These are phyloP conservation scores for Geotrichum restrictum DNA, from an alignment of 1,139 yeast genomes.

Conservation along the genomic window DNA sequence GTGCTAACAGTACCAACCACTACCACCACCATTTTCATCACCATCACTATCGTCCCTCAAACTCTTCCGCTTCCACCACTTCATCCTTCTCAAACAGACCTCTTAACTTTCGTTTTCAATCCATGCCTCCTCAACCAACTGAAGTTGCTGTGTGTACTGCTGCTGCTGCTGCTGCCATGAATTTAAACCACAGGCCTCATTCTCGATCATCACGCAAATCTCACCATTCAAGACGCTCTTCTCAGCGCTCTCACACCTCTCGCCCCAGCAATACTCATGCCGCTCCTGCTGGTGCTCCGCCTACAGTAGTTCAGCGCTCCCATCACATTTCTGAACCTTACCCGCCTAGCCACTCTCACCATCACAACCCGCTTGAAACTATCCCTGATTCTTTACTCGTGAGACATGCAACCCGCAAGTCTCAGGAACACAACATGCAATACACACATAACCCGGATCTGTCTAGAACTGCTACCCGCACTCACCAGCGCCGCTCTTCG, in stretches of 20 bases:
- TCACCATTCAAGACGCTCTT: neutral
- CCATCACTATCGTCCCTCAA: slow-evolving; percentile 7
- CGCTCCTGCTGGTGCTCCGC: no score
- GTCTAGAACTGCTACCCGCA: neutral
- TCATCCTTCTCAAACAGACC: slow-evolving; percentile 17
- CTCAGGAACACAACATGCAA: neutral
- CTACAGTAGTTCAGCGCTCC: no score
- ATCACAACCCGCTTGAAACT: neutral
- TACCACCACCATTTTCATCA: slow-evolving; percentile 11
- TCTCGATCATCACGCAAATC: neutral
- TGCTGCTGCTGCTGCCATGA: slow-evolving; percentile 4
- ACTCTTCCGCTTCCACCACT: slow-evolving; percentile 4
- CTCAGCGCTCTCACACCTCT: neutral
- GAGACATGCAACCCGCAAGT: neutral
- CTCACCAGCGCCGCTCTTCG: neutral
- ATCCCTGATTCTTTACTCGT: neutral
- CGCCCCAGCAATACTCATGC: no score
- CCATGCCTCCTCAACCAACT: slow-evolving; percentile 1
- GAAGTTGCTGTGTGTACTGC: slow-evolving; percentile 12
- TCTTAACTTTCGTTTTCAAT: neutral
- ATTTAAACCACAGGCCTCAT: neutral
- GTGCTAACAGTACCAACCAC: slow-evolving; percentile 9
- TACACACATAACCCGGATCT: neutral
- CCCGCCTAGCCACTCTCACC: no score
- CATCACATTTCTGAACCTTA: no score